Conservation (phyloP, 2,329 filamentous ascomycete genomes). For the Penicillium paneum region DNA sequence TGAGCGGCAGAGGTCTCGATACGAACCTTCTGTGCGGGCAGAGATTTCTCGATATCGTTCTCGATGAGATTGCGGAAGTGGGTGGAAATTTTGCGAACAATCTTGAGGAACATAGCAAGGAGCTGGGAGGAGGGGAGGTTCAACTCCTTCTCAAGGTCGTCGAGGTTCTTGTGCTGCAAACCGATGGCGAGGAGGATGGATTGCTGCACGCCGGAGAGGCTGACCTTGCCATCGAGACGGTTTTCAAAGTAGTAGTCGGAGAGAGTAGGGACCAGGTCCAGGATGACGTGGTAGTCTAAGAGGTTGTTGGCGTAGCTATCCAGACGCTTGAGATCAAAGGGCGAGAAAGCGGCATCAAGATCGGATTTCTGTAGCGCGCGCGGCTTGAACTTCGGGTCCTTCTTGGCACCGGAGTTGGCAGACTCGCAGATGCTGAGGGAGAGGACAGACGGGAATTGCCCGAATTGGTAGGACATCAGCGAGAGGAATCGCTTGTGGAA, state of each 20-base stretch:
- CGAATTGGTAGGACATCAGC: constrained; percentile 89
- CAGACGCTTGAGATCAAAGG: constrained; percentile 90
- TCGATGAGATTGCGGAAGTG: constrained; percentile 75
- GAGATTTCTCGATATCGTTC: constrained; percentile 64
- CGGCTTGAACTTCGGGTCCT: constrained; percentile 56
- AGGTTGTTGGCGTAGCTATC: constrained; percentile 96
- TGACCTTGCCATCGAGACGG: constrained; percentile 63
- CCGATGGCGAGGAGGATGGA: constrained; percentile 87
- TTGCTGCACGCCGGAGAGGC: constrained; percentile 77
- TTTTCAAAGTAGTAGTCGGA: constrained; percentile 82
- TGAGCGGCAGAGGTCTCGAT: constrained; percentile 52
- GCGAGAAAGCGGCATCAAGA: constrained; percentile 74
- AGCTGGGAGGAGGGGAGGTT: constrained; percentile 72
- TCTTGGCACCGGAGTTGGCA: constrained; percentile 67
- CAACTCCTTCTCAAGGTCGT: constrained; percentile 75
- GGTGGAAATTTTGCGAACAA: constrained; percentile 78
- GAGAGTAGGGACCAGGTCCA: constrained; percentile 83
- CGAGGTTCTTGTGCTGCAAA: constrained; percentile 83
- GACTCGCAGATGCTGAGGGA: constrained; percentile 87
- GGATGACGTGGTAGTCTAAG: constrained; percentile 95
- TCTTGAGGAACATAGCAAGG: constrained; percentile 96
- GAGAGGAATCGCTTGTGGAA: constrained; percentile 93
- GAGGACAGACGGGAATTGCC: constrained; percentile 70
- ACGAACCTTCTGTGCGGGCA: constrained; percentile 56
- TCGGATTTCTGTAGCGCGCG: constrained; percentile 66